phyloP scores from a whole-genome alignment of 23 red algal species.

The Gracilaria gracilis region DNA sequence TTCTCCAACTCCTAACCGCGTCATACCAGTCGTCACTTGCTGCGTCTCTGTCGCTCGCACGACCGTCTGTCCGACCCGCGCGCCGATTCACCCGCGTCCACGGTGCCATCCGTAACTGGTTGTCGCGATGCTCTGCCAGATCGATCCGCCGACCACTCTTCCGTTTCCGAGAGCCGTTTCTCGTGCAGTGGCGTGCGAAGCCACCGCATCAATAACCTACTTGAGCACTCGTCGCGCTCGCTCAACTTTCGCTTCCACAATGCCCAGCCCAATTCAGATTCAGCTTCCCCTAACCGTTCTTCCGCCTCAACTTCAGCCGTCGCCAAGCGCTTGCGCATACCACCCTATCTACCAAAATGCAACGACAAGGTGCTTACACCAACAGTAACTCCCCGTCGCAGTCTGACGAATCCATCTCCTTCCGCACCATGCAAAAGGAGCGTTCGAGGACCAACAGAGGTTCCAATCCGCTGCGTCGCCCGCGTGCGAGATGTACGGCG shows the following conservation, averaged over 20 bases:
- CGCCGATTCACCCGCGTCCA: not conserved
- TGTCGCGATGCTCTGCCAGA: not conserved
- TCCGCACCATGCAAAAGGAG: not conserved
- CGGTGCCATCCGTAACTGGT: not conserved
- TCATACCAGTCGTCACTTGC: not conserved
- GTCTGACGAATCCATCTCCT: not conserved
- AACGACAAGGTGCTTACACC: not conserved
- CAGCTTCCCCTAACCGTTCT: not conserved
- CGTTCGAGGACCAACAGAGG: not conserved
- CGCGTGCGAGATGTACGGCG: too few relatives aligned
- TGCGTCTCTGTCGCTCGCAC: slow-evolving; percentile 1
- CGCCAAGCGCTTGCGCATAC: too few relatives aligned
- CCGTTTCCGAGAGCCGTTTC: slow-evolving; percentile 23
- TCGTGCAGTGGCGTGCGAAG: slow-evolving; percentile 19
- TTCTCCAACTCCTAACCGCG: not conserved
- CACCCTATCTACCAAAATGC: not conserved
- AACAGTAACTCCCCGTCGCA: not conserved
- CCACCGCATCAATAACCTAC: slow-evolving; percentile 7
- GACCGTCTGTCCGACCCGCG: not conserved
- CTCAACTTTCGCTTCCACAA: slow-evolving; percentile 35
- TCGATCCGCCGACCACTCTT: not conserved
- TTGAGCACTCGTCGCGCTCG: not conserved
- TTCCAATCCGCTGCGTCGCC: too few relatives aligned
- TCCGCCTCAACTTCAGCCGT: not conserved
- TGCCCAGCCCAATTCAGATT: not conserved